A percentile compares a stretch with the other conserved stretches of the same genome.
Conservation (phyloP, 208 protist genomes). For the Ichthyophonus hoferi region DNA sequence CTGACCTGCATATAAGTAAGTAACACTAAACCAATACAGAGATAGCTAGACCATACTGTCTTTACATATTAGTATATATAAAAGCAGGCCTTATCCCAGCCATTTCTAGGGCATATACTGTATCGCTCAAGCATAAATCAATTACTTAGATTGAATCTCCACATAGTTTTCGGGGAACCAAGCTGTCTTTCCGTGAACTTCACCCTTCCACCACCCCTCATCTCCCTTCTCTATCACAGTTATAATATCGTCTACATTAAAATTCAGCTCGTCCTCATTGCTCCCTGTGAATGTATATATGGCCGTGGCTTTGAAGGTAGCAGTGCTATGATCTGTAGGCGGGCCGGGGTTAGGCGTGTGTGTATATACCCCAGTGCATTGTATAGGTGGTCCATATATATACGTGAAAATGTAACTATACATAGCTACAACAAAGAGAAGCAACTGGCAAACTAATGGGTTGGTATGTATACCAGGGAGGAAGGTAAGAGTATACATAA, state of each 20-base stretch:
- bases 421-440: not conserved
- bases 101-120: too few species aligned
- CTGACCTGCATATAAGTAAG: too few species aligned
- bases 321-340: not conserved
- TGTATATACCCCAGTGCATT: not conserved
- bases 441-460: not conserved
- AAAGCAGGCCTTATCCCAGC: too few species aligned
- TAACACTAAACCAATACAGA: too few species aligned
- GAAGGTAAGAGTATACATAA: too few species aligned
- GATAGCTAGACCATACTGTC: too few species aligned
- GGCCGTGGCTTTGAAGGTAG: conserved; percentile 14
- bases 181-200: conserved; percentile 47
- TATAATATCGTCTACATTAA: conserved; percentile 60
- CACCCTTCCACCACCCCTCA: conserved; percentile 62
- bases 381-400: not conserved
- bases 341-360: not conserved
- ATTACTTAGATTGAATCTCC: too few species aligned
- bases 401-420: not conserved
- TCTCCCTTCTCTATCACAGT: conserved; percentile 50
- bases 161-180: conserved; percentile 58
- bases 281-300: conserved; percentile 58
- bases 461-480: not conserved
- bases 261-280: conserved; percentile 53
- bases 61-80: too few species aligned
- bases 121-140: too few species aligned